phyloP scores from a whole-genome alignment of 129 eudicot species.

The Flaveria linearis region DNA sequence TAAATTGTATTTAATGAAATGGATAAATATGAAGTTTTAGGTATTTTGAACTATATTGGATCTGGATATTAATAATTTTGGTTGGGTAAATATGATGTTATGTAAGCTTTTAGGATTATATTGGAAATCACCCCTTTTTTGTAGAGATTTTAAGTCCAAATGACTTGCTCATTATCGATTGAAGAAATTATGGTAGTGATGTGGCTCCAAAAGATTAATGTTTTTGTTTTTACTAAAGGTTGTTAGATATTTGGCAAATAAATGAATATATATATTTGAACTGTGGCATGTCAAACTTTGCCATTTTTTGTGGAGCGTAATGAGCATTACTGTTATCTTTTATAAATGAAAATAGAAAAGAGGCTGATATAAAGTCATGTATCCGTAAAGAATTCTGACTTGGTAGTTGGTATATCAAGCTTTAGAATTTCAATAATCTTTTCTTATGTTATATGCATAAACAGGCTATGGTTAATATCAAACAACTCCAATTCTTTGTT shows the following conservation, averaged over 20 bases:
- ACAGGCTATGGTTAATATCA: background rate
- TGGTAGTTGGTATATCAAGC: constrained; percentile 5
- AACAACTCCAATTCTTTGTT: background rate
- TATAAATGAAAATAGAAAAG: too few species aligned
- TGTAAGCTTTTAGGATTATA: background rate
- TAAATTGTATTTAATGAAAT: background rate
- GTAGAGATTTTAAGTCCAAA: background rate
- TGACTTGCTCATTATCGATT: background rate
- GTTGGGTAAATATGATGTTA: background rate
- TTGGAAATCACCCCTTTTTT: background rate
- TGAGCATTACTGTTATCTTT: too few species aligned
- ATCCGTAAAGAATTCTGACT: constrained; percentile 1
- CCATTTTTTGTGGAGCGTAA: too few species aligned
- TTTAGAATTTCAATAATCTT: background rate
- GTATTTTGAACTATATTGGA: background rate
- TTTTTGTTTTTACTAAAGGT: background rate
- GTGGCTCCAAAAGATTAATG: background rate
- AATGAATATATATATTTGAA: background rate
- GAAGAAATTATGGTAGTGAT: background rate
- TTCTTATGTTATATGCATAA: background rate
- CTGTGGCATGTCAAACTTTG: background rate
- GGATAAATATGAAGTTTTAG: background rate
- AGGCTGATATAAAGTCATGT: background rate
- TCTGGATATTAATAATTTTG: background rate
- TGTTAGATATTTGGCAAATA: background rate